phyloP scores from a whole-genome alignment of 2,329 filamentous ascomycete genomes.

The Botrytis squamosa region DNA sequence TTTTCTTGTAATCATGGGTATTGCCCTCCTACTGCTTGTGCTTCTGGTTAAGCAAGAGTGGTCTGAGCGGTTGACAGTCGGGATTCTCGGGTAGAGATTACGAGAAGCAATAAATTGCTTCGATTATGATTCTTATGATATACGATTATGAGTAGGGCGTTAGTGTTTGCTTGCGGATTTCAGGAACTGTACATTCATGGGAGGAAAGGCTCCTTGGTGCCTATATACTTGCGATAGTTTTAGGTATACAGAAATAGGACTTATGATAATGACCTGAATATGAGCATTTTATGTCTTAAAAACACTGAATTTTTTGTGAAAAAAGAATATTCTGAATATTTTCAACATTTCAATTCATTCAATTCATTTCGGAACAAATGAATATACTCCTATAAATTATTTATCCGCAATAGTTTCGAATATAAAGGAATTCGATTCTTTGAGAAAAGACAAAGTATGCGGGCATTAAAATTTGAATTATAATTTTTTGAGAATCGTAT shows the following conservation, averaged over 20 bases:
- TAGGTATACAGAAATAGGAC: background rate
- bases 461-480: background rate
- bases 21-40: slow-evolving; percentile 22
- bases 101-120: background rate
- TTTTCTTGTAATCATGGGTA: slow-evolving; percentile 49
- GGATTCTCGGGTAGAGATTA: background rate
- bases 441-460: no score
- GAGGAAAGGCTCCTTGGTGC: background rate
- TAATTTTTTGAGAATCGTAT: background rate
- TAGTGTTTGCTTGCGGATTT: background rate
- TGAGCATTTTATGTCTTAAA: no score
- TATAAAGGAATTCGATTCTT: no score
- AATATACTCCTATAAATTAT: background rate
- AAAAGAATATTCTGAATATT: no score
- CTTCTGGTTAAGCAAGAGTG: background rate
- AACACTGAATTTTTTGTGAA: no score
- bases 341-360: no score
- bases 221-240: background rate
- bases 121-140: background rate
- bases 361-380: no score
- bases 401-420: background rate
- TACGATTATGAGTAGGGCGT: background rate
- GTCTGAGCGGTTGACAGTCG: background rate
- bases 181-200: background rate
- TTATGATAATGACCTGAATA: no score